Evolutionary conservation across 2,329 filamentous ascomycete species (phyloP).

Genomic region (Talaromyces sp.): DNA sequence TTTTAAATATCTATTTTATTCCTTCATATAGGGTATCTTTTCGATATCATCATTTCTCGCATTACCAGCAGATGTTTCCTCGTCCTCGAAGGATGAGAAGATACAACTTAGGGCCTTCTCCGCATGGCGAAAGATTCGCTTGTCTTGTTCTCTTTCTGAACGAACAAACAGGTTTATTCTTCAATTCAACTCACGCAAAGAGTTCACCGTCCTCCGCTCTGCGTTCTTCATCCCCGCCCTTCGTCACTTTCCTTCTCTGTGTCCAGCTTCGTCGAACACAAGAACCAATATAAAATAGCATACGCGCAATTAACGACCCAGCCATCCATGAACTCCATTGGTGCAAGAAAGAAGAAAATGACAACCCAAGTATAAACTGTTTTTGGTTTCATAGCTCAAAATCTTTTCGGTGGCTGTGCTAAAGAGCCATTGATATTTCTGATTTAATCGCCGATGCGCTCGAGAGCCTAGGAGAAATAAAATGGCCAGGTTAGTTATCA

Average conservation of each 20-base stretch:
- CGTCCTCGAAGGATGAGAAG: not conserved
- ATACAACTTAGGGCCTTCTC: no score
- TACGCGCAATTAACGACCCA: slow-evolving; percentile 1
- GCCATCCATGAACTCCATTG: slow-evolving; percentile 16
- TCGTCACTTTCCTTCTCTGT: not conserved
- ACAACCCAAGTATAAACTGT: not conserved
- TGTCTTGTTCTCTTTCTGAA: no score
- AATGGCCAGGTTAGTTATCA: not conserved
- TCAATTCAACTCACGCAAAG: no score
- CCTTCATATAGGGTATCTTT: slow-evolving; percentile 2
- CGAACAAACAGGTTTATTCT: no score
- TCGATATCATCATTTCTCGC: not conserved
- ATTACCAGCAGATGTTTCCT: not conserved
- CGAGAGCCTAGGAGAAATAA: slow-evolving; percentile 33
- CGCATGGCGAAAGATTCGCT: no score
- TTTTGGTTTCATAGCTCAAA: not conserved
- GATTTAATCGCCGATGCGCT: slow-evolving; percentile 44
- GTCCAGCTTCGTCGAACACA: not conserved
- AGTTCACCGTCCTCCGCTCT: not conserved
- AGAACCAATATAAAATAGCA: not conserved
- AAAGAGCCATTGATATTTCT: not conserved
- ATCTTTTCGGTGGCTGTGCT: not conserved
- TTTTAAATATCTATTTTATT: not conserved
- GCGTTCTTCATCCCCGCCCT: not conserved
- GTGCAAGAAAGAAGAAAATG: slow-evolving; percentile 1